Conservation (phyloP, 805 yeast species). For the Cyberlindnera japonica region DNA sequence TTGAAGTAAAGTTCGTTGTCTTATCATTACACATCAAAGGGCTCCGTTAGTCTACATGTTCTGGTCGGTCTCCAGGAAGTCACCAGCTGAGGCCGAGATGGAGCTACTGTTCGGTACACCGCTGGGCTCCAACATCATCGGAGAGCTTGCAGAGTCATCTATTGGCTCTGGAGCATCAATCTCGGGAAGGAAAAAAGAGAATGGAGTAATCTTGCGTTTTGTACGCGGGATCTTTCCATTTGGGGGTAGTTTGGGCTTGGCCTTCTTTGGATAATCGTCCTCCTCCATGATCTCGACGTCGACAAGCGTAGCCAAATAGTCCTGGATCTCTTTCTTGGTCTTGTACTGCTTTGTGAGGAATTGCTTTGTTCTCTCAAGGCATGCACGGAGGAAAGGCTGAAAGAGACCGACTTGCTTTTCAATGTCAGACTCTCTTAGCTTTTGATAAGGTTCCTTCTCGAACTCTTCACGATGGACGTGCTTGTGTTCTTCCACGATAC, state of each 20-base stretch:
- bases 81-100: too few species aligned
- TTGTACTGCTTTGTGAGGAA: constrained; percentile 37
- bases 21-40: too few species aligned
- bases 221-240: constrained; percentile 73
- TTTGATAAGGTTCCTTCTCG: constrained; percentile 49
- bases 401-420: constrained; percentile 54
- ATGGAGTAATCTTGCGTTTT: constrained; percentile 58
- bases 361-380: constrained; percentile 39
- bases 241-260: constrained; percentile 79
- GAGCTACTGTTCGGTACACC: too few species aligned
- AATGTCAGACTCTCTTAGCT: constrained; percentile 49
- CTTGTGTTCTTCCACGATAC: constrained; percentile 39
- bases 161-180: not conserved
- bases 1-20: too few species aligned
- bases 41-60: too few species aligned
- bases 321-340: constrained; percentile 24
- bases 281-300: constrained; percentile 69
- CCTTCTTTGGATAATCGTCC: constrained; percentile 78
- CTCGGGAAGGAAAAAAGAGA: constrained; percentile 51
- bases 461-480: constrained; percentile 63
- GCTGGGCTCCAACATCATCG: too few species aligned
- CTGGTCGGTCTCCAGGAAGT: too few species aligned
- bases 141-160: not conserved
- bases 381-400: constrained; percentile 47
- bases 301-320: constrained; percentile 31